These are phyloP conservation scores for Coemansia sp. DNA, from an alignment of 192 early-diverging fungal species.

Conservation along the genomic window DNA sequence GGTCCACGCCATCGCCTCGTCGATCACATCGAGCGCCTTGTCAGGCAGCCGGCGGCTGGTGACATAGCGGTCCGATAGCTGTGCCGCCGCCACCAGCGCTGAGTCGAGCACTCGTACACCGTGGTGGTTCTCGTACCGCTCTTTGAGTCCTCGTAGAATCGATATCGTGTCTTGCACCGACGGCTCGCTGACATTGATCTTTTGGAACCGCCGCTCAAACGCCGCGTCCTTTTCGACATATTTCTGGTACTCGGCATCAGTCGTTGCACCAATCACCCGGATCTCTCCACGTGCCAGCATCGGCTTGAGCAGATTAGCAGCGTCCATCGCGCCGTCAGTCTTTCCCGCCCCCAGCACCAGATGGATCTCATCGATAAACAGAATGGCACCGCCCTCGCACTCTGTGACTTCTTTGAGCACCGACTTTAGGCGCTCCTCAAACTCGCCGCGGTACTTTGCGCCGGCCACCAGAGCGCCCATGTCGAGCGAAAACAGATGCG, in stretches of 20 bases:
- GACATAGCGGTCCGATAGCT: conserved; percentile 73
- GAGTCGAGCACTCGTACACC: conserved; percentile 71
- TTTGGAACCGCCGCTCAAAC: conserved; percentile 79
- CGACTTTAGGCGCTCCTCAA: conserved; percentile 95
- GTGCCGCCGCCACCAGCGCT: conserved; percentile 73
- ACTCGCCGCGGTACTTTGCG: conserved; percentile 96
- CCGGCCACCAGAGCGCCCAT: conserved; percentile 94
- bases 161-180: conserved; percentile 73
- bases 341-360: conserved; percentile 92
- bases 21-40: conserved; percentile 82
- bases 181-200: conserved; percentile 72
- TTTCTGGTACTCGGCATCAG: conserved; percentile 91
- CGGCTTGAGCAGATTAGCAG: conserved; percentile 95
- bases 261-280: conserved; percentile 94
- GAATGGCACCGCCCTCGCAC: conserved; percentile 81
- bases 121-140: conserved; percentile 76
- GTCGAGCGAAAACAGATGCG: conserved; percentile 85
- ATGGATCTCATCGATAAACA: conserved; percentile 99
- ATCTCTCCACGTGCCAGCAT: conserved; percentile 98
- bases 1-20: conserved; percentile 95
- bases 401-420: conserved; percentile 95
- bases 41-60: conserved; percentile 77
- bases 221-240: conserved; percentile 86
- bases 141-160: conserved; percentile 77
- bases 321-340: conserved; percentile 89